phyloP scores from a whole-genome alignment of 1,139 yeast species.

The Sugiyamaella xylanicola region DNA sequence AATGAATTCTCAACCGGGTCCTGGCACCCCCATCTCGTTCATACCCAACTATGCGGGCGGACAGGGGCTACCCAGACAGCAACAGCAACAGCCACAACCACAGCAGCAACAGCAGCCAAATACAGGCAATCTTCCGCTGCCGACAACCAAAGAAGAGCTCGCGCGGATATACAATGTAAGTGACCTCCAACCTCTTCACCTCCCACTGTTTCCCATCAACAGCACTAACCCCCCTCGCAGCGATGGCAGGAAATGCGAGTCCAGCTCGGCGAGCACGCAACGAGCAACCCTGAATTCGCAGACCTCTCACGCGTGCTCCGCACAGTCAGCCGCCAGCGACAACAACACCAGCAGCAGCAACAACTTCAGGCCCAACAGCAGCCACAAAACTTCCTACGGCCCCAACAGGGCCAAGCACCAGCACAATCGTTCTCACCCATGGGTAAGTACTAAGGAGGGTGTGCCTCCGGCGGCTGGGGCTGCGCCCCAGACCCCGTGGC shows the following conservation, averaged over 20 bases:
- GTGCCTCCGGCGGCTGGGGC: slow-evolving; percentile 1
- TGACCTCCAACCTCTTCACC: too few relatives aligned
- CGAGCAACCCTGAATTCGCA: slow-evolving; percentile 41
- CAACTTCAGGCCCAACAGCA: slow-evolving; percentile 18
- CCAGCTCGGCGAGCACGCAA: slow-evolving; percentile 44
- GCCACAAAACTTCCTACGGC: slow-evolving; percentile 17
- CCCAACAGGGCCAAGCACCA: slow-evolving; percentile 11
- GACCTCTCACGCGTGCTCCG: slow-evolving; percentile 38
- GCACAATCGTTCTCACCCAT: background rate
- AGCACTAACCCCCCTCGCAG: slow-evolving; percentile 39
- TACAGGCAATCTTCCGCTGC: slow-evolving; percentile 5
- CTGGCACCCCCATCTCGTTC: slow-evolving; percentile 16
- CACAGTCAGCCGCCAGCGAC: slow-evolving; percentile 41
- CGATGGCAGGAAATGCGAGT: slow-evolving; percentile 41
- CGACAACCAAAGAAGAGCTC: slow-evolving; percentile 23
- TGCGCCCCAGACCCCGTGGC: background rate
- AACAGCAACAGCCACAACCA: slow-evolving; percentile 9
- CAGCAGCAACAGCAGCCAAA: slow-evolving; percentile 4
- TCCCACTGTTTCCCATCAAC: background rate
- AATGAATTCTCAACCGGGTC: slow-evolving; percentile 18
- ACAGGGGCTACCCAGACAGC: slow-evolving; percentile 16
- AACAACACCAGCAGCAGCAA: slow-evolving; percentile 34
- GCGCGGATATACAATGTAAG: slow-evolving; percentile 23
- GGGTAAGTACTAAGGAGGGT: slow-evolving; percentile 12
- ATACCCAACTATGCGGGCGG: slow-evolving; percentile 11